A percentile compares a stretch with the other conserved stretches of the same genome.
Conservation (phyloP, 345 rosid species). For the Arabidopsis thaliana region DNA sequence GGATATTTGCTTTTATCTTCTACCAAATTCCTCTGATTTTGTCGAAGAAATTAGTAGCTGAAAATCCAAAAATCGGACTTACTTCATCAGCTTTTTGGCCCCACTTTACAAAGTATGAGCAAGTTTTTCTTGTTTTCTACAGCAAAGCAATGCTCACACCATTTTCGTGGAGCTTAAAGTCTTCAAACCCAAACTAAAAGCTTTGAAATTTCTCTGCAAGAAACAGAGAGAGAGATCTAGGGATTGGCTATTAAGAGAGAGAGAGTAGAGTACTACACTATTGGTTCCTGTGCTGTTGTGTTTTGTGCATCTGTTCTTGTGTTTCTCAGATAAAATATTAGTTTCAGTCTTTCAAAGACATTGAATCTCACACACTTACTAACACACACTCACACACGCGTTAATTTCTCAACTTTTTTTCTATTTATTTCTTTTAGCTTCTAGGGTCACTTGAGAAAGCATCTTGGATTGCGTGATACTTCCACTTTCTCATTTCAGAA, state of each 20-base stretch:
- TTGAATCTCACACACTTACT: slow-evolving; percentile 44
- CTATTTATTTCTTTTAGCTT: not conserved
- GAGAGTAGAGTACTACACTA: slow-evolving; percentile 19
- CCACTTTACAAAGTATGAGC: slow-evolving; percentile 32
- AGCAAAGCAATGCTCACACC: slow-evolving; percentile 49
- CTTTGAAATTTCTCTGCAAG: slow-evolving; percentile 27
- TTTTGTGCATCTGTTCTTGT: slow-evolving; percentile 48
- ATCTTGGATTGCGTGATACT: slow-evolving; percentile 62
- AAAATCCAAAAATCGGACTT: slow-evolving; percentile 34
- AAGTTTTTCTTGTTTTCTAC: slow-evolving; percentile 41
- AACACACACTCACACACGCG: slow-evolving; percentile 44
- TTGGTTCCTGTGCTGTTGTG: slow-evolving; percentile 47
- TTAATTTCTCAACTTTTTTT: slow-evolving; percentile 39
- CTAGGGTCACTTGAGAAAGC: slow-evolving; percentile 29
- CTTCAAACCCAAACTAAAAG: slow-evolving; percentile 26
- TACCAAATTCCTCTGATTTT: slow-evolving; percentile 32
- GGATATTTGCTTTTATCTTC: slow-evolving; percentile 22
- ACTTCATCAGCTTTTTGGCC: slow-evolving; percentile 32
- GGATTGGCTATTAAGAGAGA: slow-evolving; percentile 42
- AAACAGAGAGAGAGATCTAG: slow-evolving; percentile 35
- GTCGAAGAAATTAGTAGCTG: slow-evolving; percentile 31
- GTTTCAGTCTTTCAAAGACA: slow-evolving; percentile 11
- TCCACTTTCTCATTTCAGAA: slow-evolving; percentile 41
- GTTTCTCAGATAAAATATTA: slow-evolving; percentile 36
- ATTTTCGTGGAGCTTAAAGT: slow-evolving; percentile 44